Evolutionary conservation across 192 early-diverging fungal species (phyloP).

Genomic region (Podila minutissima): DNA sequence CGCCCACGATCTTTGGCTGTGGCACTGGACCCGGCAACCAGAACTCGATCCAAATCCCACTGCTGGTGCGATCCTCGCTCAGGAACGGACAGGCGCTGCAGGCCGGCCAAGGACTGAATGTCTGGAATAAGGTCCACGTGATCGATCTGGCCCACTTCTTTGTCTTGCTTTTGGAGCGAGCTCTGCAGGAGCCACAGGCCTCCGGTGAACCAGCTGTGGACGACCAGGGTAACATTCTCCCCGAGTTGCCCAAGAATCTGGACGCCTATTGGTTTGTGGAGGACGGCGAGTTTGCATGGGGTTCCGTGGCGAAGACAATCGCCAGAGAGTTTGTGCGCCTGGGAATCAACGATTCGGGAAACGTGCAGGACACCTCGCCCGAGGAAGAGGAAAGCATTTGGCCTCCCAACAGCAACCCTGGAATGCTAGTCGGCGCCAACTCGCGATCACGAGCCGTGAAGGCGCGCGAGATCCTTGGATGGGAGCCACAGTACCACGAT

Average conservation of each 20-base stretch:
- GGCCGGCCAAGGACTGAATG: constrained; percentile 22
- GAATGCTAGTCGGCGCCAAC: constrained; percentile 14
- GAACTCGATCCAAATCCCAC: not conserved
- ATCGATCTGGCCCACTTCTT: constrained; percentile 37
- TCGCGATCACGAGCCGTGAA: constrained; percentile 30
- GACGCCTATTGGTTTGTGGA: constrained; percentile 42
- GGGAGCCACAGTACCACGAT: constrained; percentile 33
- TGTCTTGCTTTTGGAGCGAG: constrained; percentile 22
- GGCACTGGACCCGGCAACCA: constrained; percentile 1
- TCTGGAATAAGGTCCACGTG: constrained; percentile 41
- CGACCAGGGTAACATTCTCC: not conserved
- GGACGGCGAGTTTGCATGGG: constrained; percentile 26
- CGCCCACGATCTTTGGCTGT: not conserved
- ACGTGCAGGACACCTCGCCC: not conserved
- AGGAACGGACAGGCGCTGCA: constrained; percentile 21
- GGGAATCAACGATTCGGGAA: constrained; percentile 23
- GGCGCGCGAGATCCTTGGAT: constrained; percentile 27
- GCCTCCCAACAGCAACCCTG: not conserved
- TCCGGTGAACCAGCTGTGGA: constrained; percentile 2
- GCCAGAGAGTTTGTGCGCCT: constrained; percentile 13
- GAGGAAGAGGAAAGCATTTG: constrained; percentile 26
- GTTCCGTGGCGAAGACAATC: constrained; percentile 28
- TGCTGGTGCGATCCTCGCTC: not conserved
- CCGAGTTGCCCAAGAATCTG: constrained; percentile 32
- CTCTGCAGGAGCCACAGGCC: constrained; percentile 25